These are phyloP conservation scores for Odontarrhena argentea DNA, from an alignment of 345 rosid species.

Conservation along the genomic window DNA sequence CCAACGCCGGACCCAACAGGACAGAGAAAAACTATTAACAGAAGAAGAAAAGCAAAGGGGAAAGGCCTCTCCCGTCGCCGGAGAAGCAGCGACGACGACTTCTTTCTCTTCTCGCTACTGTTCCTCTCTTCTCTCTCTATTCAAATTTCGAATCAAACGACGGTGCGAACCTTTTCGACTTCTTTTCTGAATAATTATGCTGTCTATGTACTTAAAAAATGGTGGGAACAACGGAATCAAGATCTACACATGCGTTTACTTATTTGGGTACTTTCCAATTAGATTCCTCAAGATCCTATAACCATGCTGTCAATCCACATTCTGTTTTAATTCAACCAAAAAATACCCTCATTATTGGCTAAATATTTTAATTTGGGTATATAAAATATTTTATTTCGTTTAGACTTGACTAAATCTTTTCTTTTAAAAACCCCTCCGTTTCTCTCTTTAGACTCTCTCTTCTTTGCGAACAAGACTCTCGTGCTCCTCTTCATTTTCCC, in stretches of 20 bases:
- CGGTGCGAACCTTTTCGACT: too few species aligned
- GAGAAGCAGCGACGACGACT: too few species aligned
- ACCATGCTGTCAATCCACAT: conserved; percentile 35
- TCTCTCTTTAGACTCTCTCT: conserved; percentile 1
- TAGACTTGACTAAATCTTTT: not conserved
- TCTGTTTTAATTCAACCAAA: conserved; percentile 15
- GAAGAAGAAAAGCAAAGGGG: too few species aligned
- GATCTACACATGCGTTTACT: conserved; percentile 32
- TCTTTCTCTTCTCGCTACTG: too few species aligned
- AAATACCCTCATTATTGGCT: conserved; percentile 15
- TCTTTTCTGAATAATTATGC: not conserved
- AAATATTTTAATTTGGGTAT: not conserved
- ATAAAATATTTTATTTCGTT: not conserved
- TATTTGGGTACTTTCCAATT: conserved; percentile 34
- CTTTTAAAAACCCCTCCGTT: not conserved
- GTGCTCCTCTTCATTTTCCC: not conserved
- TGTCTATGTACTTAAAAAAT: conserved; percentile 3
- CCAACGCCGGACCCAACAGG: too few species aligned
- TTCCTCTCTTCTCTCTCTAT: too few species aligned
- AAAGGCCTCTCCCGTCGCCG: too few species aligned
- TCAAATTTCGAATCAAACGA: too few species aligned
- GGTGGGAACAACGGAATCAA: conserved; percentile 6
- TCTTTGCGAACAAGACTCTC: conserved; percentile 18
- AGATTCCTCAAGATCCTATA: conserved; percentile 42
- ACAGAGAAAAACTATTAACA: too few species aligned